These are phyloP conservation scores for Tremellales sp. DNA, from an alignment of 1,284 basidiomycete genomes.

Conservation along the genomic window DNA sequence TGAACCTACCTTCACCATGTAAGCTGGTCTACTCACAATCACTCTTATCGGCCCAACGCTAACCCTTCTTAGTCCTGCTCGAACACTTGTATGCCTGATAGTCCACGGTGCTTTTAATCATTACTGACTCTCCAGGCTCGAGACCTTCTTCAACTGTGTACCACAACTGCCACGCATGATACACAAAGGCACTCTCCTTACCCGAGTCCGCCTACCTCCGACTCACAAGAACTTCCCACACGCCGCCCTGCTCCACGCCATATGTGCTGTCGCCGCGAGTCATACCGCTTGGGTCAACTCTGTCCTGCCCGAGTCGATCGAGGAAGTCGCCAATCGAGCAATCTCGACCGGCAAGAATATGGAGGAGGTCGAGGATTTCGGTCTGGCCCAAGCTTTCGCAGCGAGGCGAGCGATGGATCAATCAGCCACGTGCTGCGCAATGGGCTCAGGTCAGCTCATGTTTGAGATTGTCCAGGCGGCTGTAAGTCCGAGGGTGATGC, in stretches of 20 bases:
- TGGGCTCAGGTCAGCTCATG: constrained; percentile 28
- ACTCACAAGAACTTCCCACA: constrained; percentile 48
- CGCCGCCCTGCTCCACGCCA: constrained; percentile 48
- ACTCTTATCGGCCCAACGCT: constrained; percentile 2
- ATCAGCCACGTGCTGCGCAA: constrained; percentile 20
- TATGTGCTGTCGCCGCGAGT: constrained; percentile 46
- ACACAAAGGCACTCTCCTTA: constrained; percentile 42
- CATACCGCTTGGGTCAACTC: constrained; percentile 43
- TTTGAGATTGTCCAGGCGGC: constrained; percentile 36
- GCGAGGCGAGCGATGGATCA: constrained; percentile 28
- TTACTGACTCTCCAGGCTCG: constrained; percentile 20
- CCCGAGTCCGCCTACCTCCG: constrained; percentile 48
- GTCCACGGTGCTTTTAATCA: neutral
- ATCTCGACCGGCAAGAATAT: constrained; percentile 26
- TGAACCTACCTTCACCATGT: constrained; percentile 37
- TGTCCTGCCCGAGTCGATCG: constrained; percentile 27
- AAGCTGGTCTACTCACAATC: constrained; percentile 4
- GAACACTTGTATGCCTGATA: constrained; percentile 33
- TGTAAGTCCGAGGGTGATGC: too few relatives aligned
- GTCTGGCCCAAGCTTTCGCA: constrained; percentile 31
- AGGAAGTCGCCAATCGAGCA: constrained; percentile 17
- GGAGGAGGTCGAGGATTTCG: constrained; percentile 37
- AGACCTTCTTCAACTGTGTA: constrained; percentile 45
- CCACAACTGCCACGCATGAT: constrained; percentile 44
- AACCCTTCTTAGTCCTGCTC: constrained; percentile 28